Evolutionary conservation across 2,329 filamentous ascomycete genomes (phyloP).

Genomic region (Coniella lustricola): DNA sequence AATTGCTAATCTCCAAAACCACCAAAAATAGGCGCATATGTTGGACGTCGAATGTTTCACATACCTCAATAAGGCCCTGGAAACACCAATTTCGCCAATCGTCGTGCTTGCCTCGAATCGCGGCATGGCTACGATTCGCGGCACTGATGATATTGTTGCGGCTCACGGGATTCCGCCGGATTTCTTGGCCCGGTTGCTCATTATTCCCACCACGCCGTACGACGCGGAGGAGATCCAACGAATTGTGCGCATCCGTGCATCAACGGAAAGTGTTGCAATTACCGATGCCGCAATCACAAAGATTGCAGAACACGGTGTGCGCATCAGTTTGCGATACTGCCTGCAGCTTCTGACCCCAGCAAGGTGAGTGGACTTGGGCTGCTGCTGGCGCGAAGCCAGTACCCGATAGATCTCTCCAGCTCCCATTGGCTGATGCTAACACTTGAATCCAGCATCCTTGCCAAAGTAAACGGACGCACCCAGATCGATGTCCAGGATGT

Average conservation of each 20-base stretch:
- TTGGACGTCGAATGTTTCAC: conserved; percentile 99
- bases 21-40: conserved; percentile 75
- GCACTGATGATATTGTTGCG: conserved; percentile 72
- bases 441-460: conserved; percentile 60
- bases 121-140: conserved; percentile 86
- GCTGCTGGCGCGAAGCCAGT: conserved; percentile 5
- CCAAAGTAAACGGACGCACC: conserved; percentile 70
- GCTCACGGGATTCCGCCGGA: conserved; percentile 93
- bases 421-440: conserved; percentile 27
- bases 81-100: conserved; percentile 90
- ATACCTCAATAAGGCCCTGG: conserved; percentile 95
- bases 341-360: conserved; percentile 85
- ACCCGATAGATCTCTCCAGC: conserved; percentile 14
- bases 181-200: conserved; percentile 86
- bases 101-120: conserved; percentile 97
- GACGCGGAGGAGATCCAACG: conserved; percentile 81
- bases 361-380: conserved; percentile 41
- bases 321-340: conserved; percentile 86
- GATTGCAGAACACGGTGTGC: conserved; percentile 78
- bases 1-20: conserved; percentile 16
- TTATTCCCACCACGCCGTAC: conserved; percentile 91
- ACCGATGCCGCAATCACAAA: conserved; percentile 79
- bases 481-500: conserved; percentile 75
- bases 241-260: conserved; percentile 79
- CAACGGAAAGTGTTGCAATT: conserved; percentile 73